phyloP scores from a whole-genome alignment of 2,329 filamentous ascomycete genomes.

The Periconia sp. region DNA sequence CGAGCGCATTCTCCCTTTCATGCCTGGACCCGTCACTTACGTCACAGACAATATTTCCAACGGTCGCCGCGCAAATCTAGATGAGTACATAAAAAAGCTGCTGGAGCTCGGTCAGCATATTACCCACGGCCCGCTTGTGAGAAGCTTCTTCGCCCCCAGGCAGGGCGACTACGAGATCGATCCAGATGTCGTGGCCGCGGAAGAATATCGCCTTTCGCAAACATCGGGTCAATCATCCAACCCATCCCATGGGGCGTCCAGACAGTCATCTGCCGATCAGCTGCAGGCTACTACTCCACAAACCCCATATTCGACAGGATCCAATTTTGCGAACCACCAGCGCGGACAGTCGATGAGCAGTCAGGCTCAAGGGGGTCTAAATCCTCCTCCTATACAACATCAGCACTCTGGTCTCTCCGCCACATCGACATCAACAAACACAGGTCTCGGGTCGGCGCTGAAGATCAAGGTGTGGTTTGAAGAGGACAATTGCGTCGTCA shows the following conservation, averaged over 20 bases:
- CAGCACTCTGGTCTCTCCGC: conserved; percentile 45
- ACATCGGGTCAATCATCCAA: conserved; percentile 50
- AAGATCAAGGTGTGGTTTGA: conserved; percentile 97
- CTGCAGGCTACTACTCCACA: conserved; percentile 44
- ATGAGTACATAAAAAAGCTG: conserved; percentile 94
- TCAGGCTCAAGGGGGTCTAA: conserved; percentile 37
- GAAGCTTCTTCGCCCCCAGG: conserved; percentile 87
- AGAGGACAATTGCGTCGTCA: conserved; percentile 82
- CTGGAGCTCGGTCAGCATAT: conserved; percentile 85
- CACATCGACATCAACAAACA: conserved; percentile 30
- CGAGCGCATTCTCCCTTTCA: conserved; percentile 87
- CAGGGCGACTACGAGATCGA: conserved; percentile 95
- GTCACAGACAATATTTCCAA: conserved; percentile 98
- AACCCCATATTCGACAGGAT: conserved; percentile 42
- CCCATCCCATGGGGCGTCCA: conserved; percentile 43
- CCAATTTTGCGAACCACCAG: conserved; percentile 50
- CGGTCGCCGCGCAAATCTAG: conserved; percentile 86
- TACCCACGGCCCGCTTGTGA: conserved; percentile 80
- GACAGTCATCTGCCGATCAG: conserved; percentile 48
- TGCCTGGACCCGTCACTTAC: conserved; percentile 97
- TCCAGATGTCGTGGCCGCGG: conserved; percentile 63
- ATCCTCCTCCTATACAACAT: conserved; percentile 45
- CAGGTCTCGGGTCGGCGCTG: conserved; percentile 53
- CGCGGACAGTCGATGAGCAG: conserved; percentile 45
- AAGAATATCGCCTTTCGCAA: conserved; percentile 77